phyloP scores from a whole-genome alignment of 441 rosid species.

The Corymbia calophylla region DNA sequence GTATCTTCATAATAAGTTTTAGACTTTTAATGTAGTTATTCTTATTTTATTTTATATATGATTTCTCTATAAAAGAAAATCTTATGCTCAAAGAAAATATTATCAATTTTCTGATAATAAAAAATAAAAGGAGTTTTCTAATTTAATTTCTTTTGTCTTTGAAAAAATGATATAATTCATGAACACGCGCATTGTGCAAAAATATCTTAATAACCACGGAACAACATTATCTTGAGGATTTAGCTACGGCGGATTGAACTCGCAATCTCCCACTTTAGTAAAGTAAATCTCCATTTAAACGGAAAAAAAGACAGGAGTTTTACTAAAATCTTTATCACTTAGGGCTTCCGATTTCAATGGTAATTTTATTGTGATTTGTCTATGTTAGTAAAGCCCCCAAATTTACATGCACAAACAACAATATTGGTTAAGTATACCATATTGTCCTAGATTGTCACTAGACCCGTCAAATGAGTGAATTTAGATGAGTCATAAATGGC shows the following conservation, averaged over 20 bases:
- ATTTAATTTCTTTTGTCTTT: background rate
- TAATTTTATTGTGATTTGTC: background rate
- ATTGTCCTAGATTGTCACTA: background rate
- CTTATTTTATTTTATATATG: no score
- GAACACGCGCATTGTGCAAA: background rate
- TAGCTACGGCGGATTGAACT: background rate
- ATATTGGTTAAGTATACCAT: background rate
- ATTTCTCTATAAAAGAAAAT: no score
- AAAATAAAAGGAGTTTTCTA: no score
- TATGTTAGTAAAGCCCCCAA: background rate
- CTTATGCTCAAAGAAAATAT: no score
- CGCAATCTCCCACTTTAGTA: background rate
- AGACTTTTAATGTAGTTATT: no score
- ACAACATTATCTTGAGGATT: background rate
- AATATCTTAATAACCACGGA: background rate
- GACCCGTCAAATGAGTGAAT: background rate
- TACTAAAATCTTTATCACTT: background rate
- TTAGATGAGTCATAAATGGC: background rate
- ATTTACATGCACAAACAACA: background rate
- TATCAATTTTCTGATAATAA: no score
- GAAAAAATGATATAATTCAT: no score
- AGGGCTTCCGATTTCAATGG: background rate
- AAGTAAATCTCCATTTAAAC: background rate
- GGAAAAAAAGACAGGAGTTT: background rate
- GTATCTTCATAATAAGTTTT: no score